These are phyloP conservation scores for Monilinia fructigena DNA, from an alignment of 2,329 filamentous ascomycete genomes.

Conservation along the genomic window DNA sequence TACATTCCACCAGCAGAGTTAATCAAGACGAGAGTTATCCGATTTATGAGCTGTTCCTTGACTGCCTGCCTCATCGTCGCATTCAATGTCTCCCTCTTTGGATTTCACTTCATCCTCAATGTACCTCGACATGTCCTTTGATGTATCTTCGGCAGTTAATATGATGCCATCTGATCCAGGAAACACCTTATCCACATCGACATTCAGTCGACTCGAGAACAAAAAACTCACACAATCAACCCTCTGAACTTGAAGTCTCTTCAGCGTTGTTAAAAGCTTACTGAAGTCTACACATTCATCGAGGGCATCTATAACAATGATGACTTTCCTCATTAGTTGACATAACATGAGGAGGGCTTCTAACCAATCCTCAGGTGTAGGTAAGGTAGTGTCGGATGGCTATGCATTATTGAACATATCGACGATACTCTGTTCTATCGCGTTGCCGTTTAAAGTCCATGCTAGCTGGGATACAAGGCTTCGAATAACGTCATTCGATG, in stretches of 20 bases:
- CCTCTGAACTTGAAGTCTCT: not conserved
- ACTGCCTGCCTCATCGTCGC: not conserved
- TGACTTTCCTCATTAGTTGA: not conserved
- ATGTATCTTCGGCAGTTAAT: not conserved
- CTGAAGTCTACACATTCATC: conserved; percentile 3
- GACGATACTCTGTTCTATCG: not conserved
- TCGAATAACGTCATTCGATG: conserved; percentile 2
- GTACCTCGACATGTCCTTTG: not conserved
- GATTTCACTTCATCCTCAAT: not conserved
- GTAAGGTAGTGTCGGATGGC: not conserved
- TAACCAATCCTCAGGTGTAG: not conserved
- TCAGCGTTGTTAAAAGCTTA: not conserved
- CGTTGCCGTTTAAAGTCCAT: not conserved
- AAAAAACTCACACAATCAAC: not conserved
- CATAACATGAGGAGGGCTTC: not conserved
- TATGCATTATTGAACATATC: not conserved
- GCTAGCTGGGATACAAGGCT: conserved; percentile 11
- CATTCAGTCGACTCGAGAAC: not conserved
- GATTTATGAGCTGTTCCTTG: not conserved
- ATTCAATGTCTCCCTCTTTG: conserved; percentile 8
- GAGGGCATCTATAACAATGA: conserved; percentile 4
- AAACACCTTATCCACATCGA: conserved; percentile 1
- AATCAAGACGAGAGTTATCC: not conserved
- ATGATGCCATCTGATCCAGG: not conserved
- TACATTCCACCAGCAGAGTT: conserved; percentile 1